Conservation (phyloP, 1,284 basidiomycete species). For the Athelia sp. region DNA sequence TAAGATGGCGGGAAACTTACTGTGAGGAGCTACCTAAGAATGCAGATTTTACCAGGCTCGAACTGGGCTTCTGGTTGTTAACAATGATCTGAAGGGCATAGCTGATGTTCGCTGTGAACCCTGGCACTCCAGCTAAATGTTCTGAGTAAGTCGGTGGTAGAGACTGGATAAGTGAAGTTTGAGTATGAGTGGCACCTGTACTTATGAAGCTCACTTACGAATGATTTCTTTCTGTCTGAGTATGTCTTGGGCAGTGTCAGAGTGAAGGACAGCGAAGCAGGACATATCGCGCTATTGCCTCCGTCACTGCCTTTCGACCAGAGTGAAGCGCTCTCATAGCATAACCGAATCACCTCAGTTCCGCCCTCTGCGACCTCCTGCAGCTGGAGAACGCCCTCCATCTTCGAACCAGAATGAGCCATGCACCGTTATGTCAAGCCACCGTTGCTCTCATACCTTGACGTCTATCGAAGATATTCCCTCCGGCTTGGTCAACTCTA, state of each 20-base stretch:
- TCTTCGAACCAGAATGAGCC: conserved; percentile 26
- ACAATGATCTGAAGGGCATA: conserved; percentile 51
- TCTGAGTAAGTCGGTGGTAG: conserved; percentile 62
- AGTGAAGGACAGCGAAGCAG: conserved; percentile 46
- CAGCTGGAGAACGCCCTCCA: conserved; percentile 54
- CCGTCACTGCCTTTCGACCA: conserved; percentile 45
- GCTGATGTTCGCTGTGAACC: conserved; percentile 55
- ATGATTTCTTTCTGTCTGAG: conserved; percentile 45
- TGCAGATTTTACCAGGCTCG: conserved; percentile 38
- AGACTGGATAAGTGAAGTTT: conserved; percentile 29
- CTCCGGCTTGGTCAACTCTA: conserved; percentile 53
- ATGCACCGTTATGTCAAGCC: neutral
- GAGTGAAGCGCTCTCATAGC: conserved; percentile 44
- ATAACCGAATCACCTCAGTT: conserved; percentile 43
- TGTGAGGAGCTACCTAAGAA: conserved; percentile 28
- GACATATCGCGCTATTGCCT: conserved; percentile 37
- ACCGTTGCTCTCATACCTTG: conserved; percentile 34
- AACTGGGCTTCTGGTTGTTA: conserved; percentile 35
- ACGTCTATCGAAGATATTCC: conserved; percentile 57
- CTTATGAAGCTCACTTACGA: conserved; percentile 38
- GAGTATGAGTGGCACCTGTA: conserved; percentile 3
- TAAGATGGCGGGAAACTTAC: neutral
- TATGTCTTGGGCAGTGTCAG: conserved; percentile 55
- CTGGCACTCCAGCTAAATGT: conserved; percentile 60
- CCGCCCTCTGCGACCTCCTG: conserved; percentile 67